Conservation (phyloP, 129 eudicot species). For the Smallanthus sonchifolius region DNA sequence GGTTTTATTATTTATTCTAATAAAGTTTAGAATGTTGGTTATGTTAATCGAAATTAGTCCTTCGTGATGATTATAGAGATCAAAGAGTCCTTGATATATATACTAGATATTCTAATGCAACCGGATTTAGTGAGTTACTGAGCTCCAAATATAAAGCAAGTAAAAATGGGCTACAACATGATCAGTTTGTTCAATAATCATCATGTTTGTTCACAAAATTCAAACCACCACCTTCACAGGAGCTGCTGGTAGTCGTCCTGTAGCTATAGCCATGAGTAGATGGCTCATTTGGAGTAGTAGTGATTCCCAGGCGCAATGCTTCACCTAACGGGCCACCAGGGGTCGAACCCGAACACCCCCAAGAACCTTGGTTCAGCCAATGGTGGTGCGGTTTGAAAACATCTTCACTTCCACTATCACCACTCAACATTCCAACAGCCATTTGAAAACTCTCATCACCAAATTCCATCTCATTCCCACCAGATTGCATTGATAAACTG, state of each 20-base stretch:
- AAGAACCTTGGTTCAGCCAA: slow-evolving; percentile 37
- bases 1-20: no score
- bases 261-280: slow-evolving; percentile 30
- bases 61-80: no score
- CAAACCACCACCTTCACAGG: slow-evolving; percentile 33
- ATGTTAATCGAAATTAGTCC: no score
- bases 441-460: background rate
- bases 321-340: slow-evolving; percentile 85
- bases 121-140: background rate
- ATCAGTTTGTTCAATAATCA: background rate
- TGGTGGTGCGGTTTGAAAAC: slow-evolving; percentile 14
- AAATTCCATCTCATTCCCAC: slow-evolving; percentile 27
- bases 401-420: slow-evolving; percentile 14
- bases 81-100: no score
- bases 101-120: no score
- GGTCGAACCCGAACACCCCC: slow-evolving; percentile 32
- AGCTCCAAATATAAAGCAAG: background rate
- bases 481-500: slow-evolving; percentile 47
- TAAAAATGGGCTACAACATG: background rate
- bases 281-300: slow-evolving; percentile 10
- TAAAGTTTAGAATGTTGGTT: no score
- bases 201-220: background rate
- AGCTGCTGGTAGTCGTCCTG: slow-evolving; percentile 35
- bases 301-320: slow-evolving; percentile 60
- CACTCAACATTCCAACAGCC: background rate